These are phyloP conservation scores for Colletotrichum liriopes DNA, from an alignment of 2,329 filamentous ascomycete genomes.

Conservation along the genomic window DNA sequence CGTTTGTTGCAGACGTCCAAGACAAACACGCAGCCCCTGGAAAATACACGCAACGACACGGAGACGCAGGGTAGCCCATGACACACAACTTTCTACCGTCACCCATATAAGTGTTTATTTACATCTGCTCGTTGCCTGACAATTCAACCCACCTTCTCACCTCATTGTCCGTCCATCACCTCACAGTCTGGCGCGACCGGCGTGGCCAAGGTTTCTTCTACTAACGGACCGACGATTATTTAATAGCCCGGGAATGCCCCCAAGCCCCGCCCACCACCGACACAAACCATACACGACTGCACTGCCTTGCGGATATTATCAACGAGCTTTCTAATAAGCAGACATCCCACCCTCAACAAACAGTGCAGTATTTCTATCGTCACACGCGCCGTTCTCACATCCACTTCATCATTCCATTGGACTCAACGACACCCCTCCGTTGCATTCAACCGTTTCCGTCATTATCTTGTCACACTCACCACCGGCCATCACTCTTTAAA, in stretches of 20 bases:
- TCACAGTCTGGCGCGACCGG: not conserved
- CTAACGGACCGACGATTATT: not conserved
- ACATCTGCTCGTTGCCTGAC: slow-evolving; percentile 7
- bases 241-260: not conserved
- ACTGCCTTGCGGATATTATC: not conserved
- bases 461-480: not conserved
- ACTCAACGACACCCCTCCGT: not conserved
- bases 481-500: not conserved
- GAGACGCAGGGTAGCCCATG: not conserved
- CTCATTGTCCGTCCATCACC: not conserved
- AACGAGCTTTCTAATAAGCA: not conserved
- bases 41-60: not conserved
- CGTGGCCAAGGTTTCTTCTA: not conserved
- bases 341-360: slow-evolving; percentile 12
- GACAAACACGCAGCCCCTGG: not conserved
- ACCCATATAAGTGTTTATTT: not conserved
- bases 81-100: not conserved
- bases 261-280: not conserved
- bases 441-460: not conserved
- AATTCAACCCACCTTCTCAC: not conserved
- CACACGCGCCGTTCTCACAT: not conserved
- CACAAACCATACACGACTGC: not conserved
- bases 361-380: not conserved
- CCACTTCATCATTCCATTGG: not conserved
- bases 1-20: not conserved